These are phyloP conservation scores for Nannochloropsis gaditana DNA, from an alignment of 108 stramenopile genomes.

Conservation along the genomic window DNA sequence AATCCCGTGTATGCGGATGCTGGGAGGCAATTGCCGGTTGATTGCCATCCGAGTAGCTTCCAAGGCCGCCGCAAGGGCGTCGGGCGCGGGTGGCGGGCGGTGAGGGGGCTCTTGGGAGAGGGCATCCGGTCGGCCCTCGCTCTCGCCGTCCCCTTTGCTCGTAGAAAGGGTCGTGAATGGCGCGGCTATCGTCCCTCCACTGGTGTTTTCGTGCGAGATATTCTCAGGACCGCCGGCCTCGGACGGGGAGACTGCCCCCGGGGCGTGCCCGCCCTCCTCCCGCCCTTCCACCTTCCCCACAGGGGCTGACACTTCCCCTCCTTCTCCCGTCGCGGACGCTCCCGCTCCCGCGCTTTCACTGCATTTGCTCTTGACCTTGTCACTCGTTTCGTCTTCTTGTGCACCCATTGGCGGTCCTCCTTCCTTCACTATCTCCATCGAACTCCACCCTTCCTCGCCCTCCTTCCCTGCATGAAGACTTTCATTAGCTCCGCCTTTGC, in stretches of 20 bases:
- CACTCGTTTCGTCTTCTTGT: too few relatives aligned
- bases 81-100: neutral
- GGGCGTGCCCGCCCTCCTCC: neutral
- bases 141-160: too few relatives aligned
- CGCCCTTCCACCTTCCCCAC: constrained; percentile 36
- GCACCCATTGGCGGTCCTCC: too few relatives aligned
- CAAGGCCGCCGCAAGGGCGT: neutral
- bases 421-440: constrained; percentile 49
- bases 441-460: constrained; percentile 41
- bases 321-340: neutral
- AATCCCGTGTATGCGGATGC: constrained; percentile 74
- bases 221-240: too few relatives aligned
- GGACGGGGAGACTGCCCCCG: too few relatives aligned
- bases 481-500: neutral
- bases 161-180: too few relatives aligned
- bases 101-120: too few relatives aligned
- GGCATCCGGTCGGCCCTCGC: too few relatives aligned
- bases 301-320: constrained; percentile 26
- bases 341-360: too few relatives aligned
- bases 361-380: too few relatives aligned
- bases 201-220: too few relatives aligned
- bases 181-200: too few relatives aligned
- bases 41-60: neutral
- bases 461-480: constrained; percentile 22
- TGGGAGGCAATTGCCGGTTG: constrained; percentile 65